Conservation (phyloP, 75 land plant genomes). For the Pinus tabuliformis region DNA sequence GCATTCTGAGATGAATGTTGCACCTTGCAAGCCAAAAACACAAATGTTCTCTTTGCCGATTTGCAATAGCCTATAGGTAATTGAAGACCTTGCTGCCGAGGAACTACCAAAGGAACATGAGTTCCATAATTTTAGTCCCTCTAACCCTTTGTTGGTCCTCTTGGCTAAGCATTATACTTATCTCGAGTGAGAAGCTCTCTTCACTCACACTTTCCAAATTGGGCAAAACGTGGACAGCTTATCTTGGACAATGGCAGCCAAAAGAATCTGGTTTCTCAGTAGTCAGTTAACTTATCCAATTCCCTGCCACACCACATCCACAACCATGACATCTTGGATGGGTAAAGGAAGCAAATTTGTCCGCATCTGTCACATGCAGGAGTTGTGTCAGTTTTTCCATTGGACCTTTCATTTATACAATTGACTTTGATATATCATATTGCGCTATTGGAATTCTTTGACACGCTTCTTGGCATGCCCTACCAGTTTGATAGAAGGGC, state of each 20-base stretch:
- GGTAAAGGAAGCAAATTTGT: neutral
- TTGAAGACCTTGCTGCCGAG: too few relatives aligned
- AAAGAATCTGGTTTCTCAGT: neutral
- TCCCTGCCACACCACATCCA: neutral
- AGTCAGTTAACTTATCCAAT: neutral
- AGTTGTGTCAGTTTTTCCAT: neutral
- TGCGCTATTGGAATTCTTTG: neutral
- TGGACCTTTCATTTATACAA: neutral
- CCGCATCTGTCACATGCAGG: neutral
- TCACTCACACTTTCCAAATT: too few relatives aligned
- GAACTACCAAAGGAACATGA: too few relatives aligned
- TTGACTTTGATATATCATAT: neutral
- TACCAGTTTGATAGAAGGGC: neutral
- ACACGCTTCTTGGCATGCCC: neutral
- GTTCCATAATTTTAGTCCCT: too few relatives aligned
- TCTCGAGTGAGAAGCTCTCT: too few relatives aligned
- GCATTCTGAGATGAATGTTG: too few relatives aligned
- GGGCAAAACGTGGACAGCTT: neutral
- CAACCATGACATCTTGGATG: neutral
- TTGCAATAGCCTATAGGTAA: too few relatives aligned
- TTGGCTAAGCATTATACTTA: too few relatives aligned
- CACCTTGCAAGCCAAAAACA: too few relatives aligned
- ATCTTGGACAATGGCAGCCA: neutral
- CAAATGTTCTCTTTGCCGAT: too few relatives aligned
- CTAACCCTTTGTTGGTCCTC: too few relatives aligned